These are phyloP conservation scores for Populus hybrid DNA, from an alignment of 441 rosid species.

Conservation along the genomic window DNA sequence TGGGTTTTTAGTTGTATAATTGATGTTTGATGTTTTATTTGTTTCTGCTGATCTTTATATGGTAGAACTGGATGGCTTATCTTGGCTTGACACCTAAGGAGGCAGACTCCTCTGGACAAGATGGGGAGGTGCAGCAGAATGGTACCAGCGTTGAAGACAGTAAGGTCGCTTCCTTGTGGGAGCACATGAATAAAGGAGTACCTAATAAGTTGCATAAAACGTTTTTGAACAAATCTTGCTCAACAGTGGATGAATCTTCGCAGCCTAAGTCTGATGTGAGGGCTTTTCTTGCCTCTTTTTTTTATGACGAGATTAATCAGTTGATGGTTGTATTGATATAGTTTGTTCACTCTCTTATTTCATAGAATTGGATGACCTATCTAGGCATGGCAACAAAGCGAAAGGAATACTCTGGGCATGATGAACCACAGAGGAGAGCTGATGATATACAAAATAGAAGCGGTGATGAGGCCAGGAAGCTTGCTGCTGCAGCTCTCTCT, in stretches of 20 bases:
- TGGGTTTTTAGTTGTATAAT: not conserved
- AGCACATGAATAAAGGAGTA: constrained; percentile 12
- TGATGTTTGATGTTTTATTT: not conserved
- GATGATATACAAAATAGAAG: constrained; percentile 19
- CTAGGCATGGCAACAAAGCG: constrained; percentile 28
- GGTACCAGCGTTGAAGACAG: constrained; percentile 8
- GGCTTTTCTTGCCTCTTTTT: not conserved
- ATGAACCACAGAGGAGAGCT: constrained; percentile 9
- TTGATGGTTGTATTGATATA: not conserved
- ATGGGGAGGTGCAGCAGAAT: not conserved
- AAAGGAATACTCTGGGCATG: constrained; percentile 10
- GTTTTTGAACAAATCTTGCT: not conserved
- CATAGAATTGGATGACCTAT: constrained; percentile 30
- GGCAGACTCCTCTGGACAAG: constrained; percentile 2
- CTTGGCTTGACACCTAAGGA: constrained; percentile 35
- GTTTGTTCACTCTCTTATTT: constrained; percentile 6
- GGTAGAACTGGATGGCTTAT: constrained; percentile 53
- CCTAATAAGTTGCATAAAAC: constrained; percentile 4
- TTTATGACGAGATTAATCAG: not conserved
- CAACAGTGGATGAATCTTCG: constrained; percentile 15
- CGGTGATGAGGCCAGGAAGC: constrained; percentile 34
- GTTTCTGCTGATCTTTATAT: constrained; percentile 9
- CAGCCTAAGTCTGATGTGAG: constrained; percentile 28
- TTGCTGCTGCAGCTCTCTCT: constrained; percentile 86
- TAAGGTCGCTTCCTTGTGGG: constrained; percentile 12